Evolutionary conservation across 345 rosid genomes (phyloP), one percentile per base, ranked within the genome.

Genomic region (Limnanthes douglasii): DNA sequence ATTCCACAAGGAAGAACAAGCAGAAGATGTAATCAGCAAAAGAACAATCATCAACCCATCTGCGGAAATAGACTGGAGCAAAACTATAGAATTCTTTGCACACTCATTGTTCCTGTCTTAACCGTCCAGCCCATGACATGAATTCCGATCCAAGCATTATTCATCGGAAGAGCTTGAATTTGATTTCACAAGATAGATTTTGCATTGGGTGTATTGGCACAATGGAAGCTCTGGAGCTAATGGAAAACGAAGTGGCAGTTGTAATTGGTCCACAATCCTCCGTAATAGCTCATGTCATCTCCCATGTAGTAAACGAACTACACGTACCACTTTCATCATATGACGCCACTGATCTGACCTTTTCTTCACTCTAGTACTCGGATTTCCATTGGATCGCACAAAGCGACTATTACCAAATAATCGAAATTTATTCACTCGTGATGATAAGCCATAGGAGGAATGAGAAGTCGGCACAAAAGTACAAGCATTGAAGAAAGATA

Each of bases 181-280:
- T 68, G 4, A 17, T 68, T 34, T 20, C 63, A 26, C 70, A 45
- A 3, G 75, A 83, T 49, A 59, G 90, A 1, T 76, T 79, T 34
- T 88, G 97, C 77, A 88, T 81, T 38, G 92, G 84, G 34, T 88
- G 83, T 58, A 18, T 61, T 15, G 95, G 94, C 41, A 68, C 84
- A 19, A 60, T 88, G 30, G 90, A 66, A 68, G 97, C 90, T 68
- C 59, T 88, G 70, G 76, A 76, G 90, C 62, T 88, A 45, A 68
- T 88, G 73, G 84, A 66, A 61, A 61, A 57, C 30, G 68, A 70
- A 11, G 73, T 88, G 14, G 67, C 72, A 30, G 68, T 62, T 37
- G 92, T 62, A 36, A 64, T 88, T 46, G 97, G 97, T 46, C 97
- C 97, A 15, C 95, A 83, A 39, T 88, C 95, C 46, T 88, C 97